Base-by-base conservation (phyloP, 345 rosid species). In the Euclidium syriacum region DNA sequence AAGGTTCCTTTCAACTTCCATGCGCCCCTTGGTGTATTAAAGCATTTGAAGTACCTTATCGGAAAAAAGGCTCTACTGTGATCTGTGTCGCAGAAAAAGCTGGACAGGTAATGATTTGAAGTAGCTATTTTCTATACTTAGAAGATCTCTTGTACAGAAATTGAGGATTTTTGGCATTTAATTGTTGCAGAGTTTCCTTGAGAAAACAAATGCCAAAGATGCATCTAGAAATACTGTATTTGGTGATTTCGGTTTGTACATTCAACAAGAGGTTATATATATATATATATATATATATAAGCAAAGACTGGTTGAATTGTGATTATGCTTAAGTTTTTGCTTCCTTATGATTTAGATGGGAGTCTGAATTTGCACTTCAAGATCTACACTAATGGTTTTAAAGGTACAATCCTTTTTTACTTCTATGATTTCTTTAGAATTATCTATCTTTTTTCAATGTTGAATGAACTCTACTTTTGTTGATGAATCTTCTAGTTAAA, bases 21-120 rank as follows among this genome's bases (percentile, higher is more conserved):
- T 57, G 99, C 97, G 23, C 89, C 97, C 70, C 79, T 81, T 80
- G 99, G 99, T 53, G 86, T 95, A 43, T 48, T 95, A 68, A 78
- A 77, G 59, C 99, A 95, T 80, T 77, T 95, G 56, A 90, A 87
- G 64, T 90, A 88, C 72, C 80, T 95, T 20, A 76, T 95, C 65
- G 91, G 86, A 83, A 95, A 50, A 90, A 95, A 80, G 97, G 99
- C 63, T 95, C 97, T 0, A 96, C 95, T 73, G 99, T 95, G 39
- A 76, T 95, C 70, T 95, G 96, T 80, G 86, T 88, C 41, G 99
- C 97, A 26, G 99, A 95, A 83, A 96, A 97, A 78, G 97, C 99
- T 64, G 99, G 99, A 26, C 99, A 90, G 95, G 97, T 95, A 43
- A 62, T 1, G 6, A 33, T 23, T 3, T 9, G 0, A n/a, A 30